Evolutionary conservation across 2,329 filamentous ascomycete species (phyloP), one percentile per base, ranked within the genome.

Genomic region (Westerdykella ornata): DNA sequence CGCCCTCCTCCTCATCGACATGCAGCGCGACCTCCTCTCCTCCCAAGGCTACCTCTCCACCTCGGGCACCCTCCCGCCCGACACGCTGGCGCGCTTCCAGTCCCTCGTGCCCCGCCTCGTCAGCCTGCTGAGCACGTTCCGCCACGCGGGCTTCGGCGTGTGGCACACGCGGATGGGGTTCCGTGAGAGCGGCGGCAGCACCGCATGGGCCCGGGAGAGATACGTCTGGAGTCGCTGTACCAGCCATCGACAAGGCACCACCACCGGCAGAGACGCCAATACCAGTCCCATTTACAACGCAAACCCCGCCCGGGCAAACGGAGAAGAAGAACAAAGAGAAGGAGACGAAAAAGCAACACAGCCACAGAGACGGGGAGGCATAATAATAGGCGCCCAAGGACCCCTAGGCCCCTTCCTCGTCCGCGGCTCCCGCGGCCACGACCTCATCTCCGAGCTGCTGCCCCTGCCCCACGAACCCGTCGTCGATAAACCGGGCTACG

Each of bases 361-460:
- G n/a, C n/a, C 47, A 49, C 67, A 4, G 68, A 68, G 12, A 35
- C 22, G 1, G 26, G 1, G 67, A 69, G 6, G 51, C 5, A 22
- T 9, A 22, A 9, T 5, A 22, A 78, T 80, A 35, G 72, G 70
- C 3, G 69, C 71, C 9, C 59, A 46, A 12, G 77, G 78, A 0
- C 77, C 77, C 1, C 57, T 80, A 34, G 78, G 78, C 1, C 72
- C 73, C n/a, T 68, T 81, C 2, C 62, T 82, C 3, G 66, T 81
- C 17, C 72, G 77, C 15, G 78, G 78, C 1, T 74, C 80, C 50
- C 52, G 64, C 16, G 78, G 78, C 1, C 77, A 80, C 52, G 76
- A 75, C 35, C 78, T 73, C 20, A 69, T 81, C 14, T 62, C 70
- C 6, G 76, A 81, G 49, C 57, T 78, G 22, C 70, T 69, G 42